Conservation (phyloP, 2,329 filamentous ascomycete species). For the Diaporthe batatas region DNA sequence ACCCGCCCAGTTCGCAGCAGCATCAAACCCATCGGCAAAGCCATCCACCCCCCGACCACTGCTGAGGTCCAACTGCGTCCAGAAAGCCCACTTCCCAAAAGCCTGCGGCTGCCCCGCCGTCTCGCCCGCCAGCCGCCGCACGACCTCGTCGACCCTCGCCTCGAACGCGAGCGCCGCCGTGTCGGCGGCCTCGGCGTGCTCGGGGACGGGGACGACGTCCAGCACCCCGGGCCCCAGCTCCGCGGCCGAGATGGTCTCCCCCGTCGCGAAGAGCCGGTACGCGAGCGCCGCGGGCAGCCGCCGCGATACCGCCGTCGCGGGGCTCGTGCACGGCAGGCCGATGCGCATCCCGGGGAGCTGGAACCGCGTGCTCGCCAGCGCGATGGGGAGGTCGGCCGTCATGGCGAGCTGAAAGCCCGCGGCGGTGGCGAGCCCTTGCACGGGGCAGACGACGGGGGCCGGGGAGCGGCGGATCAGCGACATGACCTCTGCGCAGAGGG, state of each 20-base stretch:
- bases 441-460: constrained; percentile 48
- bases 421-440: constrained; percentile 51
- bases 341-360: constrained; percentile 49
- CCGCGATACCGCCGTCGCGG: constrained; percentile 48
- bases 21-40: constrained; percentile 46
- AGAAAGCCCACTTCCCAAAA: constrained; percentile 53
- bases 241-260: constrained; percentile 46
- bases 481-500: constrained; percentile 51
- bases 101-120: constrained; percentile 49
- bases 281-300: constrained; percentile 46
- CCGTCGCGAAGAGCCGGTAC: constrained; percentile 50
- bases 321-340: constrained; percentile 51
- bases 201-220: constrained; percentile 45
- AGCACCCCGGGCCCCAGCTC: constrained; percentile 47
- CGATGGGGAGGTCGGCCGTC: constrained; percentile 48
- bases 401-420: constrained; percentile 53
- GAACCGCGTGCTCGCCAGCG: constrained; percentile 41
- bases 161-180: constrained; percentile 45
- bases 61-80: constrained; percentile 49
- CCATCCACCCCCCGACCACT: constrained; percentile 23
- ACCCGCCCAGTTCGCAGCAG: constrained; percentile 48
- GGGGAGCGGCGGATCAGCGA: constrained; percentile 51
- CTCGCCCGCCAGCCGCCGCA: constrained; percentile 42
- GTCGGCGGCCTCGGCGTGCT: constrained; percentile 40
- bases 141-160: constrained; percentile 46